A percentile compares a stretch with the other conserved stretches of the same genome.
Conservation (phyloP, 148 eudicot species). For the Rhododendron ovatum region DNA sequence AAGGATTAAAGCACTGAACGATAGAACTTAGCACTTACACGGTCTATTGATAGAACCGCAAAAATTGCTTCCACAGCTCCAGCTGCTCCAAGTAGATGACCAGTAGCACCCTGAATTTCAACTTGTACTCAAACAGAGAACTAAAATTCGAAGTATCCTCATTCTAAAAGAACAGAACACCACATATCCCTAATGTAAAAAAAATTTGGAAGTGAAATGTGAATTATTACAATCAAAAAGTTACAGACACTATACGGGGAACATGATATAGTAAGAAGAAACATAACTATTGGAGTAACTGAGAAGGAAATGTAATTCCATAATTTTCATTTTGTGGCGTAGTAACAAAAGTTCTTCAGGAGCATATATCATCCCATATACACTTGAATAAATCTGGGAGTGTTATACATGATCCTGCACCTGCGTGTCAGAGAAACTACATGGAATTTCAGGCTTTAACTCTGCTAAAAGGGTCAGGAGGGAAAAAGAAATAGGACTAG, state of each 20-base stretch:
- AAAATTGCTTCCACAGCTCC: conserved; percentile 97
- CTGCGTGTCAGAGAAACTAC: neutral
- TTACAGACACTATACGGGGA: neutral
- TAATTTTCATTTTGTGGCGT: neutral
- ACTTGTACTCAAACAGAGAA: neutral
- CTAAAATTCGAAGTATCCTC: neutral
- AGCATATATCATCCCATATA: neutral
- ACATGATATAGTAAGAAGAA: neutral
- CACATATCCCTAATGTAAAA: neutral
- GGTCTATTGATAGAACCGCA: conserved; percentile 65
- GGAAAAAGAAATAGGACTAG: neutral
- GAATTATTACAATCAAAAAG: neutral
- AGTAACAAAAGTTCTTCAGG: neutral
- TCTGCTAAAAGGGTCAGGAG: neutral
- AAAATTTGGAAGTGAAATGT: neutral
- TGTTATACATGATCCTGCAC: neutral
- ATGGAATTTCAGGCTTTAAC: neutral
- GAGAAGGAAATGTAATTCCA: neutral
- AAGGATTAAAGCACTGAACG: neutral
- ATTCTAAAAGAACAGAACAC: neutral
- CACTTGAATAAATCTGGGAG: neutral
- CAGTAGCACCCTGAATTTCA: conserved; percentile 67
- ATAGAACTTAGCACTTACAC: conserved; percentile 50
- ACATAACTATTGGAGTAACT: neutral
- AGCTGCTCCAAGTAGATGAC: conserved; percentile 98